These are phyloP conservation scores for Aspergillus quadricinctus DNA, from an alignment of 2,329 filamentous ascomycete genomes.

Conservation along the genomic window DNA sequence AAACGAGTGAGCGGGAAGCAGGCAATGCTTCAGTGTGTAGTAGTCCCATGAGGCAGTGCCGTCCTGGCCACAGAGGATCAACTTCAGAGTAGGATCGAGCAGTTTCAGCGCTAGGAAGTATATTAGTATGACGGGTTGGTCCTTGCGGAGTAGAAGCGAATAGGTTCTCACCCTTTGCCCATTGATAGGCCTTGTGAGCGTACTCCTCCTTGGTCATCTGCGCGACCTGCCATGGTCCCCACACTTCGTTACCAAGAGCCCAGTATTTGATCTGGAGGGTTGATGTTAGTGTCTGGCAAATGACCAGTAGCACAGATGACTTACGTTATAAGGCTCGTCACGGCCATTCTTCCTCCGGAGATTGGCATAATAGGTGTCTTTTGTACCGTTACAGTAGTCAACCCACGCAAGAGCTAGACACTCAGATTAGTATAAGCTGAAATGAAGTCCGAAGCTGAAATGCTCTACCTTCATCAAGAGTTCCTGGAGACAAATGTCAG, in stretches of 20 bases:
- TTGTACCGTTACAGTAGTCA: constrained; percentile 79
- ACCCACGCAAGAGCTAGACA: constrained; percentile 65
- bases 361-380: constrained; percentile 77
- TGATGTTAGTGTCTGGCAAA: constrained; percentile 1
- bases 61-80: constrained; percentile 72
- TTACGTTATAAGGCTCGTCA: constrained; percentile 67
- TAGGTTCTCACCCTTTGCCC: constrained; percentile 48
- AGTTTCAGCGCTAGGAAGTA: constrained; percentile 33
- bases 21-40: constrained; percentile 66
- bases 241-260: constrained; percentile 73
- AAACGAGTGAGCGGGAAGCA: constrained; percentile 45
- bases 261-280: constrained; percentile 65
- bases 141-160: background rate
- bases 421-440: background rate
- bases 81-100: constrained; percentile 59
- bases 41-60: constrained; percentile 68
- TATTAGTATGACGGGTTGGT: constrained; percentile 1
- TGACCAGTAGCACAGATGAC: background rate
- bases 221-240: constrained; percentile 58
- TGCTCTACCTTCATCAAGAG: constrained; percentile 47
- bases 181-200: constrained; percentile 55
- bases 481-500: constrained; percentile 20
- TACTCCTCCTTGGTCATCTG: constrained; percentile 58
- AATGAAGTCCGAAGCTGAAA: background rate
- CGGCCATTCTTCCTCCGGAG: constrained; percentile 70